These are phyloP conservation scores for Hypsizygus ulmarius DNA, from an alignment of 1,284 basidiomycete genomes.

Conservation along the genomic window DNA sequence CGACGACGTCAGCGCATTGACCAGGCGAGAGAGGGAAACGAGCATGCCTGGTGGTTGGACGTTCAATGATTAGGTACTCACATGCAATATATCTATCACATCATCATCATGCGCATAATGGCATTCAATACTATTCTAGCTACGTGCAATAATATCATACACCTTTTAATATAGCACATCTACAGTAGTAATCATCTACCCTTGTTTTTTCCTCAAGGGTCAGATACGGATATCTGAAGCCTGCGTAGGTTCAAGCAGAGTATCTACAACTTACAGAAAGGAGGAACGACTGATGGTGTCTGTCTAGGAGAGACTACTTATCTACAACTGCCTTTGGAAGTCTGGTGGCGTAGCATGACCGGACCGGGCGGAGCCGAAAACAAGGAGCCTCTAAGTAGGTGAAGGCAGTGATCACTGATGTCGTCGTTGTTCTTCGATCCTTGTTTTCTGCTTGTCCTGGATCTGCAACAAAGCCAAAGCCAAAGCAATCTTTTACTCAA, in stretches of 20 bases:
- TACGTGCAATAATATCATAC: not conserved
- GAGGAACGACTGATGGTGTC: too few relatives aligned
- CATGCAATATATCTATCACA: not conserved
- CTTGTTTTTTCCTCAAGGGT: not conserved
- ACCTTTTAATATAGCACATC: not conserved
- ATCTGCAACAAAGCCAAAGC: conserved; percentile 3
- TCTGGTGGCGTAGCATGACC: too few relatives aligned
- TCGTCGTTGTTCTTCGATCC: not conserved
- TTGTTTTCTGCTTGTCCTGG: not conserved
- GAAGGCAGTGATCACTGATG: not conserved
- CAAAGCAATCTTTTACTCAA: not conserved
- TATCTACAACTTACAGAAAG: too few relatives aligned
- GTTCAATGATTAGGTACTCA: conserved; percentile 4
- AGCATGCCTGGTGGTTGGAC: conserved; percentile 22
- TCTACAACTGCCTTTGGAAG: too few relatives aligned
- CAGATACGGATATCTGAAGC: not conserved
- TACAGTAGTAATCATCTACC: not conserved
- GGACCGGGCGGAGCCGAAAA: too few relatives aligned
- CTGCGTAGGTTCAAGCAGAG: too few relatives aligned
- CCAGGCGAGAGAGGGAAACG: conserved; percentile 6
- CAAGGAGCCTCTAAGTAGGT: too few relatives aligned
- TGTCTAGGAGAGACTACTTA: too few relatives aligned
- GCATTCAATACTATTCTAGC: not conserved
- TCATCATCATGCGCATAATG: not conserved
- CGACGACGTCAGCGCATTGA: not conserved